Evolutionary conservation across 345 rosid species (phyloP).

Genomic region (Geranium rotundifolium): DNA sequence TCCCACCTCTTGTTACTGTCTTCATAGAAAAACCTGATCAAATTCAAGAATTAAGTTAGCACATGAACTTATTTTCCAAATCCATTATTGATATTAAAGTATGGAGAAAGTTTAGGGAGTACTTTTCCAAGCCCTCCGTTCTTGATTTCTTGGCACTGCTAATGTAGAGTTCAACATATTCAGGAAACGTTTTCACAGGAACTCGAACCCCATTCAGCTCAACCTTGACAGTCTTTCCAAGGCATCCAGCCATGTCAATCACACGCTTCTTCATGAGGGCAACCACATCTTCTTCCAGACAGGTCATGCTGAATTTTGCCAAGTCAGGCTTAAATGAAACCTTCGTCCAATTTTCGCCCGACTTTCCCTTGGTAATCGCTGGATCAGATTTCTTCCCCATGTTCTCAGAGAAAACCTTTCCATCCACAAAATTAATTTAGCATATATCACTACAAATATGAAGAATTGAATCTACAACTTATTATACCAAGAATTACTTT

Average conservation of each 20-base stretch:
- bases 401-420: conserved; percentile 73
- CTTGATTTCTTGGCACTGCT: conserved; percentile 32
- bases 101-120: not conserved
- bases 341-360: conserved; percentile 80
- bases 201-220: conserved; percentile 66
- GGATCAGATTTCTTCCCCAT: conserved; percentile 90
- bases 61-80: no score
- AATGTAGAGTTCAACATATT: conserved; percentile 67
- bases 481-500: no score
- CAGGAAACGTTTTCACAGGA: conserved; percentile 66
- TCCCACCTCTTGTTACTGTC: conserved; percentile 89
- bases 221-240: conserved; percentile 84
- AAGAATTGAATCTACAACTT: no score
- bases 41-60: not conserved
- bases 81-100: not conserved
- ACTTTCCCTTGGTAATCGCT: conserved; percentile 51
- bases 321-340: conserved; percentile 83
- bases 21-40: conserved; percentile 46
- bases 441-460: no score
- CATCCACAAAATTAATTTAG: no score
- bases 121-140: conserved; percentile 50
- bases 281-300: conserved; percentile 80
- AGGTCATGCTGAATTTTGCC: conserved; percentile 65
- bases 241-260: conserved; percentile 85
- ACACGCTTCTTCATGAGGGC: conserved; percentile 90